Evolutionary conservation across 768 basidiomycete genomes (phyloP), one percentile per base, ranked within the genome.

Genomic region (Kwoniella mangroviensis): DNA sequence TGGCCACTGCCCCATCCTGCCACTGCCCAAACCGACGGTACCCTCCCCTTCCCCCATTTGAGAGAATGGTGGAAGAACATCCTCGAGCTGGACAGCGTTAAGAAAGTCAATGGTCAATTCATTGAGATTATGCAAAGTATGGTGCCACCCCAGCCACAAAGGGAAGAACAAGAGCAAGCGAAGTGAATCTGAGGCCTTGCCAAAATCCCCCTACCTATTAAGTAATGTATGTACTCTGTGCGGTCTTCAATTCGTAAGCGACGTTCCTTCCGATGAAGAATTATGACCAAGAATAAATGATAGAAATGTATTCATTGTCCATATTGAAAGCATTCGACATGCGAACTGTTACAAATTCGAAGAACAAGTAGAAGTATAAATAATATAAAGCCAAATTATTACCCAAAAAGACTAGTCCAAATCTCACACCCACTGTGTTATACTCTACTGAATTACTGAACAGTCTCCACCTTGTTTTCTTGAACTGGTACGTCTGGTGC

Each of bases 61-160:
- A 22, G 56, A 13, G 43, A 24, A 13, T 66, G 65, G 65, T 66
- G 56, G 54, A 22, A 42, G 15, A 49, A 24, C 13, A 41, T 66
- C 22, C 40, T 57, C 24, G 41, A 56, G 41, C 12, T 22, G 41
- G 54, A 56, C 13, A 66, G 56, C 26, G 21, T 58, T 53, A 66
- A 58, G 42, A 55, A 45, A 17, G 26, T 58, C 56, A 66, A 58
- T 26, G 42, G 24, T 11, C 28, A 57, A 40, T 66, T 58, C 56
- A 41, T 42, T 3, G 24, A 57, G 7, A 56, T 26, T n/a, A 55
- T 57, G 54, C 12, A 49, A 22, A 61, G n/a, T 2, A 40, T 45
- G 41, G 22, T 1, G 21, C 24, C 12, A n/a, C 49, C 43, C 6
- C 11, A 45, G 26, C 34, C 34, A 34, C 22, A 51, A 63, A 15